Base-by-base conservation (phyloP, 139 green algal genomes). In the Tetratostichococcus sp. region DNA sequence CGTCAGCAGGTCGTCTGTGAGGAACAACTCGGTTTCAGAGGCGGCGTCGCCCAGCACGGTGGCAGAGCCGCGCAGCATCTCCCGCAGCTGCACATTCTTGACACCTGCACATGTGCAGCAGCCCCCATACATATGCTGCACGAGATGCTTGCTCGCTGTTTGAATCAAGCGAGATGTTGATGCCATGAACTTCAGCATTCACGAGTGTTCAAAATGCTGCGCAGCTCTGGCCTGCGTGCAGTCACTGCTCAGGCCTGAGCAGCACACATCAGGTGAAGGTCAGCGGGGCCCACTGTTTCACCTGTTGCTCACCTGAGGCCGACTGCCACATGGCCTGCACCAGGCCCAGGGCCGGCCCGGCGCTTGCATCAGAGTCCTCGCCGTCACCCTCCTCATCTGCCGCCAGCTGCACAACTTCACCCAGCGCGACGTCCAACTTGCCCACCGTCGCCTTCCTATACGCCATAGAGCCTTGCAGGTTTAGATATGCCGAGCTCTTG, bases 1-100 rank as follows among this genome's bases (percentile, higher is more conserved):
- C 4, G 74, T 82, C 33, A 86, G 58, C 32, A 84, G 57, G 1
- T 77, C 19, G 23, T 35, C 69, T 23, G 88, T 90, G 17, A 97
- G 68, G 81, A 97, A 98, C 31, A 98, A 83, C 79, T 98, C 94
- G 22, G 31, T 66, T 2, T 92, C 83, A 0, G 79, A 80, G 14
- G 88, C 94, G 5, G 91, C 91, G 72, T 97, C 94, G 26, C 90
- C 94, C 70, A 98, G 86, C 69, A 98, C 88, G 21, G 94, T 98
- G 43, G 96, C 90, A 22, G 43, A 39, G 26, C 90, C 93, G 16
- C 80, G 80, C 50, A 90, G 75, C 76, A 98, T 50, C 50, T 86
- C 39, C 4, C 94, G 85, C 32, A 96, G 77, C 84, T 97, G 89
- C 58, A 79, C 74, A 43, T 79, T 34, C 73, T 79, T 87, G 17